Evolutionary conservation across 352 stramenopile genomes (phyloP).

Genomic region (Blastocystis sp.): DNA sequence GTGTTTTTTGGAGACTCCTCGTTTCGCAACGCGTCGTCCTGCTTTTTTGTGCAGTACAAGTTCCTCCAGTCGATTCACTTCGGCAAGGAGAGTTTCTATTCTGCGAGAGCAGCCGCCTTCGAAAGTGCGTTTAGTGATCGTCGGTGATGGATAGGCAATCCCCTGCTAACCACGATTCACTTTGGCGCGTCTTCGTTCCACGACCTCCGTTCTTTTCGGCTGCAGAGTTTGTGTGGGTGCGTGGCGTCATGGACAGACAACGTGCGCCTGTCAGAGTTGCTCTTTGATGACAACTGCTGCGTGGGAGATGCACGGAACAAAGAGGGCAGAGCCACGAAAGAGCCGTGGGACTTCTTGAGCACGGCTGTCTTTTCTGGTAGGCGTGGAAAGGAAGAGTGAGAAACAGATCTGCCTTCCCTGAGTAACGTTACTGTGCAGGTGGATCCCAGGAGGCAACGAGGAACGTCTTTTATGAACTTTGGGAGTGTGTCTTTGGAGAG

Average conservation of each 20-base stretch:
- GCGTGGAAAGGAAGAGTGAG: background rate
- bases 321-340: background rate
- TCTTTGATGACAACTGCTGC: background rate
- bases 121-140: background rate
- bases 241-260: background rate
- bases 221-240: background rate
- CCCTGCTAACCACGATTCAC: background rate
- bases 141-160: background rate
- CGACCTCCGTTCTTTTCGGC: background rate
- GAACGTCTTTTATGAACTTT: background rate
- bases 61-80: background rate
- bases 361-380: background rate
- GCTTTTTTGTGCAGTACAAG: background rate
- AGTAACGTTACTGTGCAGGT: background rate
- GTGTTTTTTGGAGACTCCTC: background rate
- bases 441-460: background rate
- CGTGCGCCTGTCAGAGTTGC: background rate
- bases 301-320: background rate
- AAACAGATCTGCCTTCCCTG: background rate
- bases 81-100: background rate
- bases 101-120: background rate
- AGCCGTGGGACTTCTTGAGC: background rate
- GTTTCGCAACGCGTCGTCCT: background rate
- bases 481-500: background rate
- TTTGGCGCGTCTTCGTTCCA: background rate